Conservation (phyloP, 1,139 yeast genomes). For the Scheffersomyces quercinus region DNA sequence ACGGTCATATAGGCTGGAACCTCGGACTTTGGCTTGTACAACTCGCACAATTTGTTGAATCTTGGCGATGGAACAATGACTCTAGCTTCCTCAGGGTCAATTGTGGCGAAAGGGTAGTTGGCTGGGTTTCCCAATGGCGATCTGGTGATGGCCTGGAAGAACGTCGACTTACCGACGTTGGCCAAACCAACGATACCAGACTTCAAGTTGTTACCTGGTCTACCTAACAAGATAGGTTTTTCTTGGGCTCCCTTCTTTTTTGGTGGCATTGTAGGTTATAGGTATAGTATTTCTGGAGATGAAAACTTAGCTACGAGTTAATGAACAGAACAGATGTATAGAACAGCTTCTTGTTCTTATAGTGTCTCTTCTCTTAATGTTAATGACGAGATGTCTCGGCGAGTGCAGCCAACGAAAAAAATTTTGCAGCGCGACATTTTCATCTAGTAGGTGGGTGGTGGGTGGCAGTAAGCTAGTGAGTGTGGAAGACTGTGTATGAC, state of each 20-base stretch:
- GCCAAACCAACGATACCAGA: conserved; percentile 98
- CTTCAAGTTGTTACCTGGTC: conserved; percentile 97
- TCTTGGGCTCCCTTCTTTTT: conserved; percentile 84
- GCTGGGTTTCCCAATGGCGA: conserved; percentile 98
- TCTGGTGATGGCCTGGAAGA: conserved; percentile 83
- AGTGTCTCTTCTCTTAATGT: no score
- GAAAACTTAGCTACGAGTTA: not conserved
- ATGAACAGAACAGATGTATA: no score
- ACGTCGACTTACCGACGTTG: conserved; percentile 93
- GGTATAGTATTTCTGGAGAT: not conserved
- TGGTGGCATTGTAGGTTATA: conserved; percentile 70
- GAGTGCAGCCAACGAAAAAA: no score
- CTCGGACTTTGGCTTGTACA: conserved; percentile 80
- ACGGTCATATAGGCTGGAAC: conserved; percentile 94
- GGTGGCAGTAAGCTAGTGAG: no score
- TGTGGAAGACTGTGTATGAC: no score
- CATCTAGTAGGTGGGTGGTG: no score
- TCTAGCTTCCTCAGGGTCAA: conserved; percentile 98
- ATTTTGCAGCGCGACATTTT: no score
- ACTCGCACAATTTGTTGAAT: conserved; percentile 69
- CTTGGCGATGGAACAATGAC: conserved; percentile 94
- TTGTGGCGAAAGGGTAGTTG: conserved; percentile 97
- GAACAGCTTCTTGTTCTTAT: no score
- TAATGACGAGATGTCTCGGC: no score
- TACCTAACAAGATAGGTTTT: conserved; percentile 87